Evolutionary conservation across 2,329 filamentous ascomycete genomes (phyloP).

Genomic region (Myriosclerotinia scirpicola): DNA sequence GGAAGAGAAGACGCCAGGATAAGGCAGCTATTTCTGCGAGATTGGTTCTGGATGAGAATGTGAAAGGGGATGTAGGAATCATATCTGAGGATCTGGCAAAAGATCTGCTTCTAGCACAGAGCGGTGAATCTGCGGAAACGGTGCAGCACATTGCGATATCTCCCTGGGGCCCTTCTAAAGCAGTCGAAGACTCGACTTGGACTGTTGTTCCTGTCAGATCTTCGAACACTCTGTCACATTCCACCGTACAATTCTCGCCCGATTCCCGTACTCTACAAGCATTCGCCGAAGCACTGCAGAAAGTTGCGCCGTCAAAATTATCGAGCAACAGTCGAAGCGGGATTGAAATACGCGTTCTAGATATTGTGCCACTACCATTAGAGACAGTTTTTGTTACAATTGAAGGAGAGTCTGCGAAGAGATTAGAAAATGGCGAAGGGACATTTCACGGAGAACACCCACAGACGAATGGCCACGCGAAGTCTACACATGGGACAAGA

Average conservation of each 20-base stretch:
- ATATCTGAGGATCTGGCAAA: conserved; percentile 83
- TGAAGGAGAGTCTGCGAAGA: conserved; percentile 75
- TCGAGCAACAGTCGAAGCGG: conserved; percentile 70
- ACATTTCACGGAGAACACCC: conserved; percentile 72
- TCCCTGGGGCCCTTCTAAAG: conserved; percentile 64
- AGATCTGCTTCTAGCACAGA: conserved; percentile 68
- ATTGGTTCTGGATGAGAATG: conserved; percentile 79
- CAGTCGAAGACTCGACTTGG: conserved; percentile 68
- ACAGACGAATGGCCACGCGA: conserved; percentile 44
- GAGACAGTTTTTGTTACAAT: conserved; percentile 86
- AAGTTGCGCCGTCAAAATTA: conserved; percentile 72
- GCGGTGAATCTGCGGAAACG: conserved; percentile 47
- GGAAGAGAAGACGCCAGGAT: conserved; percentile 59
- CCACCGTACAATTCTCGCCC: conserved; percentile 77
- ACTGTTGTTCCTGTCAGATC: conserved; percentile 74
- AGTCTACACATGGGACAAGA: conserved; percentile 40
- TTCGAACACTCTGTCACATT: conserved; percentile 66
- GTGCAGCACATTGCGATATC: conserved; percentile 69
- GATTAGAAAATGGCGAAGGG: conserved; percentile 78
- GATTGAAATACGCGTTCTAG: conserved; percentile 80
- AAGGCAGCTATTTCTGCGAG: conserved; percentile 76
- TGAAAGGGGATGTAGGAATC: conserved; percentile 82
- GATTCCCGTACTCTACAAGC: conserved; percentile 72
- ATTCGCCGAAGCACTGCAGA: conserved; percentile 72
- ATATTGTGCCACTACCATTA: conserved; percentile 75